A percentile compares a stretch with the other conserved stretches of the same genome.
Evolutionary conservation across 75 land plant genomes (phyloP).

Genomic region (Azolla pinnata): DNA sequence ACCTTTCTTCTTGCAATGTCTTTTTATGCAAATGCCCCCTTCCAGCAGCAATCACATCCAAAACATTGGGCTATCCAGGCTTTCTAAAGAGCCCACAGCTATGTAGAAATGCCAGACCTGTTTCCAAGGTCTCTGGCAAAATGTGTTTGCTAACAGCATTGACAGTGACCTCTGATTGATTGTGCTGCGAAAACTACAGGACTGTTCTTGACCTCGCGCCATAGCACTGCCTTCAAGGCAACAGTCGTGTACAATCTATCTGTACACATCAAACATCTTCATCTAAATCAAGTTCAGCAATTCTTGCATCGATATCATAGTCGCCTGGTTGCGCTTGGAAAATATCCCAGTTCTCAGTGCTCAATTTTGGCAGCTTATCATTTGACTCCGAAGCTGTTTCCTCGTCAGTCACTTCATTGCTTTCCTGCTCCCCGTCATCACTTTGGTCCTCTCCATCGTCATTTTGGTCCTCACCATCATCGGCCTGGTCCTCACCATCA

Average conservation of each 20-base stretch:
- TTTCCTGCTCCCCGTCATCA: not conserved
- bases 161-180: not conserved
- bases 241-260: no score
- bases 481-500: constrained; percentile 12
- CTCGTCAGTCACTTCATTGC: not conserved
- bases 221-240: no score
- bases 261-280: no score
- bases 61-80: not conserved
- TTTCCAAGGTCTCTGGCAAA: not conserved
- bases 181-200: no score
- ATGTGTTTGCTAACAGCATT: not conserved
- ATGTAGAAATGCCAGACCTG: no score
- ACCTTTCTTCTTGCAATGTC: no score
- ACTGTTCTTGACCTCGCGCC: no score
- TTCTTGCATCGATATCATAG: not conserved
- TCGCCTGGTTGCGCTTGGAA: not conserved
- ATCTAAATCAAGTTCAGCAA: not conserved
- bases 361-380: not conserved
- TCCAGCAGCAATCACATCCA: not conserved
- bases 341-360: not conserved
- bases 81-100: constrained; percentile 2
- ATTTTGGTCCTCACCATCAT: not conserved
- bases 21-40: no score
- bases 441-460: constrained; percentile 10
- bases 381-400: not conserved